Conservation (phyloP, 2,329 filamentous ascomycete genomes). For the Aspergillus caelatus region DNA sequence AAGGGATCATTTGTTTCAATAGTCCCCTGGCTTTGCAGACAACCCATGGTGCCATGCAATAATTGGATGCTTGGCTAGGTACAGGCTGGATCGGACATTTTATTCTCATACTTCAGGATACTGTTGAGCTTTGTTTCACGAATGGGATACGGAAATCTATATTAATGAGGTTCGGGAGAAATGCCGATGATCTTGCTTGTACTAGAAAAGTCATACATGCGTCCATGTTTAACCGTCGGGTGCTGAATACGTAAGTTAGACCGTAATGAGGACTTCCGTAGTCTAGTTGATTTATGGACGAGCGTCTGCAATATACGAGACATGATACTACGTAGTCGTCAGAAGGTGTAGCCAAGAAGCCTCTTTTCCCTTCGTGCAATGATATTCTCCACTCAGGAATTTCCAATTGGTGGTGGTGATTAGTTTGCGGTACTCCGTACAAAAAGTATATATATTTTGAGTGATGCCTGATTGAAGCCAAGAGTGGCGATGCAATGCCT, state of each 20-base stretch:
- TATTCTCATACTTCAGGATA: constrained; percentile 17
- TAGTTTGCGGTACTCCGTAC: neutral
- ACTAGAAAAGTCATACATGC: constrained; percentile 9
- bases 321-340: neutral
- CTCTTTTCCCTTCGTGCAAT: neutral
- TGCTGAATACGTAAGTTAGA: neutral
- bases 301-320: neutral
- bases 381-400: neutral
- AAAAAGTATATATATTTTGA: neutral
- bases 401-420: neutral
- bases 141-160: constrained; percentile 21
- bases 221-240: constrained; percentile 1
- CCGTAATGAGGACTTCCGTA: neutral
- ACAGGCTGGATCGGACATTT: constrained; percentile 11
- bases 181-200: constrained; percentile 2
- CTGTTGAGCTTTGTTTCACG: constrained; percentile 21
- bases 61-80: constrained; percentile 7
- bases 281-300: neutral
- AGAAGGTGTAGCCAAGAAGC: neutral
- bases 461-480: constrained; percentile 1
- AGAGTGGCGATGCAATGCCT: constrained; percentile 3
- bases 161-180: constrained; percentile 5
- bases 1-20: constrained; percentile 7
- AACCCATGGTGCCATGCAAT: neutral
- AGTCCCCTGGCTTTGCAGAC: neutral